Conservation (phyloP, 2,329 filamentous ascomycete genomes). For the Simplicillium sp. region DNA sequence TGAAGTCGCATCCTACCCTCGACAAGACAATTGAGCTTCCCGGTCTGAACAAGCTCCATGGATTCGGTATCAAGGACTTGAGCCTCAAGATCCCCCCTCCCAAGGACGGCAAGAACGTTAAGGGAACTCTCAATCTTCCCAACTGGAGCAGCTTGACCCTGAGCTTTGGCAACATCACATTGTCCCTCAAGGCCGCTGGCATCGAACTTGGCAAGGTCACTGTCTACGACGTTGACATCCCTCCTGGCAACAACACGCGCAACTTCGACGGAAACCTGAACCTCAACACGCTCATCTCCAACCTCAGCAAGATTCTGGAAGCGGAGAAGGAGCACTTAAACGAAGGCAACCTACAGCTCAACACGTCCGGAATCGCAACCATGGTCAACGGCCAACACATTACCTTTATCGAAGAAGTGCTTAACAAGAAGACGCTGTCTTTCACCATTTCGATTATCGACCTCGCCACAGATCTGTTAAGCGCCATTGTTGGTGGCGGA, state of each 20-base stretch:
- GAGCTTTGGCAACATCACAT: slow-evolving; percentile 27
- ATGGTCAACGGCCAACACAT: slow-evolving; percentile 26
- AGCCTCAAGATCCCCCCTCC: slow-evolving; percentile 20
- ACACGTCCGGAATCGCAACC: slow-evolving; percentile 23
- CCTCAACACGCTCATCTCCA: slow-evolving; percentile 20
- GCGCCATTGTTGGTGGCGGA: slow-evolving; percentile 8
- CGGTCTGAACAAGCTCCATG: slow-evolving; percentile 24
- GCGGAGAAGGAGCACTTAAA: slow-evolving; percentile 18
- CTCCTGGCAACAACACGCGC: slow-evolving; percentile 26
- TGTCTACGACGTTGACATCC: slow-evolving; percentile 23
- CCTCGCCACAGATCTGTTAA: not conserved
- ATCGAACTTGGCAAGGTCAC: slow-evolving; percentile 22
- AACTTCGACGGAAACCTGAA: slow-evolving; percentile 23
- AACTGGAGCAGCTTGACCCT: slow-evolving; percentile 30
- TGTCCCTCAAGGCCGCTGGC: slow-evolving; percentile 24
- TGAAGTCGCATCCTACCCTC: slow-evolving; percentile 21
- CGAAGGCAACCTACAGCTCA: slow-evolving; percentile 22
- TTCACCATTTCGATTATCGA: not conserved
- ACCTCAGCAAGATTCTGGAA: slow-evolving; percentile 21
- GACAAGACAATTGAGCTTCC: slow-evolving; percentile 25
- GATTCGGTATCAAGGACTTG: slow-evolving; percentile 24
- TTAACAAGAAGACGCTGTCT: slow-evolving; percentile 13
- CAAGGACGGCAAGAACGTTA: slow-evolving; percentile 25
- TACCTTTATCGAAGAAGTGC: slow-evolving; percentile 23
- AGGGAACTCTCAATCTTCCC: slow-evolving; percentile 25